A percentile compares a stretch with the other conserved stretches of the same genome.
Evolutionary conservation across 495 filamentous ascomycete genomes (phyloP).

Genomic region (Penicillium atrosanguineum): DNA sequence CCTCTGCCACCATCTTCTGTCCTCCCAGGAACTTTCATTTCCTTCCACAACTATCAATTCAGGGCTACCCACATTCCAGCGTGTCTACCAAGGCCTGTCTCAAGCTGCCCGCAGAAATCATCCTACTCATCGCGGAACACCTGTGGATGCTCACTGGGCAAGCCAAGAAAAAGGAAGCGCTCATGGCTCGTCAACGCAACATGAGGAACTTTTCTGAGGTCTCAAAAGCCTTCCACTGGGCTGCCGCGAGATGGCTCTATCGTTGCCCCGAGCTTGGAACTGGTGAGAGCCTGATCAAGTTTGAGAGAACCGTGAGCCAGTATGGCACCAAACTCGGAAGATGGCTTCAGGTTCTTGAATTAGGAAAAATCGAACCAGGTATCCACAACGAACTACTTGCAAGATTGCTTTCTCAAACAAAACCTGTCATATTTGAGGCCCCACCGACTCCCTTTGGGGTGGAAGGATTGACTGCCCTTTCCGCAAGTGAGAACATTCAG

Average conservation of each 20-base stretch:
- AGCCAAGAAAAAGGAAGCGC: background rate
- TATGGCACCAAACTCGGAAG: conserved; percentile 1
- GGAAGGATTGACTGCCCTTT: background rate
- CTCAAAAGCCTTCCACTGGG: conserved; percentile 29
- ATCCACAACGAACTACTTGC: background rate
- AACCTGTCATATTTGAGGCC: background rate
- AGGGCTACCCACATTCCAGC: background rate
- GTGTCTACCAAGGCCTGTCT: background rate
- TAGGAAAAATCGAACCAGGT: background rate
- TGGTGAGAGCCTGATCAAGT: background rate
- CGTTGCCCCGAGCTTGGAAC: background rate
- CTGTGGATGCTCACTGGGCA: background rate
- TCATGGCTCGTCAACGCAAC: conserved; percentile 30
- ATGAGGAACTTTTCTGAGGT: conserved; percentile 56
- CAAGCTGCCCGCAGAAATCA: background rate
- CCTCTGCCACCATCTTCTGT: background rate
- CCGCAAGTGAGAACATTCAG: background rate
- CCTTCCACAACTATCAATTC: background rate
- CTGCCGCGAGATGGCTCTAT: background rate
- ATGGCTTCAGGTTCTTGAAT: background rate
- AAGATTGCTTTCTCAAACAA: background rate
- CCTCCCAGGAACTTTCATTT: background rate
- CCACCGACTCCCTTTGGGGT: background rate
- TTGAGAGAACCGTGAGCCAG: conserved; percentile 1
- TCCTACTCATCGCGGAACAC: background rate